These are phyloP conservation scores for Stephanodiscus triporus DNA, from an alignment of 108 stramenopile genomes.

Conservation along the genomic window DNA sequence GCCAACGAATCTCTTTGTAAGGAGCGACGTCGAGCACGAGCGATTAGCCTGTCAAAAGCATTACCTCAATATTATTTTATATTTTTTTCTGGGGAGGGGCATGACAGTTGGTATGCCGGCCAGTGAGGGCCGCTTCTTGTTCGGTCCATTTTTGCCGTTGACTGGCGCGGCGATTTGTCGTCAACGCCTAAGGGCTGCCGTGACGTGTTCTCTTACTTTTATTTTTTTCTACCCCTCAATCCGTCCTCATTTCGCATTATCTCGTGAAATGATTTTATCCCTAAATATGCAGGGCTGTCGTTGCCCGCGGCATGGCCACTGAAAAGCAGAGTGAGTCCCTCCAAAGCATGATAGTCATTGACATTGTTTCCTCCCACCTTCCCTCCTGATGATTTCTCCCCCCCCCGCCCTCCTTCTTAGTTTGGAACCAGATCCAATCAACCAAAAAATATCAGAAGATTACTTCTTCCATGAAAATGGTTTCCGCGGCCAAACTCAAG, in stretches of 20 bases:
- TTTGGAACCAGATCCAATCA: conserved; percentile 94
- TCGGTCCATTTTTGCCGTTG: no score
- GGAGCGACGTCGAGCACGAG: no score
- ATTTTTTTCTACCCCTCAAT: neutral
- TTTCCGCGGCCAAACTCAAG: conserved; percentile 99
- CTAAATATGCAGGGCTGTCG: conserved; percentile 30
- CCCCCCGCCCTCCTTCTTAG: conserved; percentile 39
- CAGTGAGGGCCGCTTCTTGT: no score
- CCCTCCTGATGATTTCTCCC: conserved; percentile 9
- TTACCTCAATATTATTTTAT: no score
- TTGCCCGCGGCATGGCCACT: conserved; percentile 88
- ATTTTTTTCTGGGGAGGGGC: no score
- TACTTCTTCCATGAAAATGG: conserved; percentile 99
- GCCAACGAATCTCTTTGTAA: no score
- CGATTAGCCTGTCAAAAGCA: no score
- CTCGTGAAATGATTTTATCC: neutral
- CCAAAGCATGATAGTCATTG: neutral
- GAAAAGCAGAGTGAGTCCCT: conserved; percentile 82
- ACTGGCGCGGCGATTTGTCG: no score
- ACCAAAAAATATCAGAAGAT: conserved; percentile 99
- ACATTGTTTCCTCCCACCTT: neutral
- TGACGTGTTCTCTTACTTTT: no score
- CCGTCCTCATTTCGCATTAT: neutral
- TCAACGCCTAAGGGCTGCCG: neutral
- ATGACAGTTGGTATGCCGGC: no score